A percentile compares a stretch with the other conserved stretches of the same genome.
phyloP scores from a whole-genome alignment of 352 stramenopile species.

The Phytophthora foliorum region DNA sequence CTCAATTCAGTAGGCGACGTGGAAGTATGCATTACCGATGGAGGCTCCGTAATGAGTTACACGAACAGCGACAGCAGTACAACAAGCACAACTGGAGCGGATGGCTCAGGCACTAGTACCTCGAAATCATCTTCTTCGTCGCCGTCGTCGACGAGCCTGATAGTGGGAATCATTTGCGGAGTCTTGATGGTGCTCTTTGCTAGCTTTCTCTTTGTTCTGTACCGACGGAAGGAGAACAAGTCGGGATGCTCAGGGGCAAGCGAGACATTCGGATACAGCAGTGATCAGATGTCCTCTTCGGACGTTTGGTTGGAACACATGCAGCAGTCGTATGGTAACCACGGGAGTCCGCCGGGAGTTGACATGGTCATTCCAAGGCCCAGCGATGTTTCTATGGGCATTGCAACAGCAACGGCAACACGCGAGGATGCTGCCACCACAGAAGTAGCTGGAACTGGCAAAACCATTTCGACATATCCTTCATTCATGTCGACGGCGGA shows the following conservation, averaged over 20 bases:
- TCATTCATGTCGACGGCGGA: conserved; percentile 17
- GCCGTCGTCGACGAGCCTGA: conserved; percentile 26
- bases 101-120: conserved; percentile 10
- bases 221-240: conserved; percentile 18
- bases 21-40: conserved; percentile 36
- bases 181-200: conserved; percentile 20
- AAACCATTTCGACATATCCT: conserved; percentile 14
- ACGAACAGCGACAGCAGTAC: conserved; percentile 9
- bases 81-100: conserved; percentile 2
- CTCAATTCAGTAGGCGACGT: conserved; percentile 28
- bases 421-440: not conserved
- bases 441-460: not conserved
- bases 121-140: conserved; percentile 14
- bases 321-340: conserved; percentile 5
- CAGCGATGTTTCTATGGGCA: conserved; percentile 22
- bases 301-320: conserved; percentile 10
- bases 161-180: conserved; percentile 35
- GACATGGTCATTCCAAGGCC: not conserved
- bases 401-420: not conserved
- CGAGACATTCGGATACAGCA: conserved; percentile 17
- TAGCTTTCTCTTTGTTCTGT: conserved; percentile 25
- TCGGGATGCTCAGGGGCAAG: conserved; percentile 12
- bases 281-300: conserved; percentile 4
- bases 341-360: not conserved
- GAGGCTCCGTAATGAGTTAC: conserved; percentile 18